These are phyloP conservation scores for Celoporthe dispersa DNA, from an alignment of 2,329 filamentous ascomycete species.

Conservation along the genomic window DNA sequence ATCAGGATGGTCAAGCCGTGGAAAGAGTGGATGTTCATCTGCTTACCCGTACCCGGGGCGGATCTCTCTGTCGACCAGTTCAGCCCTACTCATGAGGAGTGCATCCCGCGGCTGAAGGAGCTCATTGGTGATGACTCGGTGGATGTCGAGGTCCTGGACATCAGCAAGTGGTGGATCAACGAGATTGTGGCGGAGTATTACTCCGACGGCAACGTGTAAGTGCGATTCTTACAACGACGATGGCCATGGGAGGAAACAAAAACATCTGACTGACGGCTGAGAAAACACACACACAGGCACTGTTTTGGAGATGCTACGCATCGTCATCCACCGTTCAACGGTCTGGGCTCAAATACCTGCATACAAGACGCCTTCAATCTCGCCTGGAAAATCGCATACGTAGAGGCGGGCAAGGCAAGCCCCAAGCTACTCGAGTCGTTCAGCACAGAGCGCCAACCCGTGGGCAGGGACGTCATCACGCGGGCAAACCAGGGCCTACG, in stretches of 20 bases:
- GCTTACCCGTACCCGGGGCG: conserved; percentile 49
- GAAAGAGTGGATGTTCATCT: conserved; percentile 65
- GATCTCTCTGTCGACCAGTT: conserved; percentile 40
- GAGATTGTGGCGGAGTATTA: conserved; percentile 64
- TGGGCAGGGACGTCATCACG: conserved; percentile 51
- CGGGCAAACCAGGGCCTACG: conserved; percentile 62
- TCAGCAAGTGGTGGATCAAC: conserved; percentile 64
- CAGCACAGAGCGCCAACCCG: conserved; percentile 52
- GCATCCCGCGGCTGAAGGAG: conserved; percentile 48
- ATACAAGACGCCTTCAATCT: conserved; percentile 62
- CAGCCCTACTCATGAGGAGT: conserved; percentile 52
- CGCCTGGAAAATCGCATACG: conserved; percentile 59
- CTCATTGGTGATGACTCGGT: conserved; percentile 60
- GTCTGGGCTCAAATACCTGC: conserved; percentile 62
- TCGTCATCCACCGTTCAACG: conserved; percentile 61
- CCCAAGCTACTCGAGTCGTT: conserved; percentile 48
- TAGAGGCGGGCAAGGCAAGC: conserved; percentile 45
- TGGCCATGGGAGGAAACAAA: neutral
- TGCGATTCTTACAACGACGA: conserved; percentile 1
- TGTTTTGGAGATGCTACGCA: conserved; percentile 63
- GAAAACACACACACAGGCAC: conserved; percentile 42
- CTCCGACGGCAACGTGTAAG: conserved; percentile 51
- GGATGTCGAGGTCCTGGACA: conserved; percentile 53
- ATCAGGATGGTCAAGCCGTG: conserved; percentile 67
- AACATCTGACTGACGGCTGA: neutral